Percentiles rank a stretch among this genome's conserved stretches.
Evolutionary conservation across 192 early-diverging fungal genomes (phyloP).

Genomic region (Dimargaris cristalligena): DNA sequence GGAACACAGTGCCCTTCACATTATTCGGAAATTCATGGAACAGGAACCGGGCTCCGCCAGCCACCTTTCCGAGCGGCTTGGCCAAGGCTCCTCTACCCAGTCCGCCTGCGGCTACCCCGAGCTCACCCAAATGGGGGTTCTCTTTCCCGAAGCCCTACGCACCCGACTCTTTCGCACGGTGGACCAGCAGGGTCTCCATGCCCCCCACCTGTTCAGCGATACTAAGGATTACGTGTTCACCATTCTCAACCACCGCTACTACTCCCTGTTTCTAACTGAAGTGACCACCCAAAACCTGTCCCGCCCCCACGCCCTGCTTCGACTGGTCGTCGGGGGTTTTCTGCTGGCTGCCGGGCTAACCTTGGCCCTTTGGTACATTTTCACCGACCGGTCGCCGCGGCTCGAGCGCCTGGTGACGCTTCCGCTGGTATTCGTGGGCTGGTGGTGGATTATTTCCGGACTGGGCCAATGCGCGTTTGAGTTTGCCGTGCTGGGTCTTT

Average conservation of each 20-base stretch:
- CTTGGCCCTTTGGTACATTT: not conserved
- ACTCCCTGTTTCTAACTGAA: not conserved
- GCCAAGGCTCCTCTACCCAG: not conserved
- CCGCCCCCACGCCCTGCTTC: not conserved
- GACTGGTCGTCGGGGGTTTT: not conserved
- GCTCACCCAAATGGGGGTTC: not conserved
- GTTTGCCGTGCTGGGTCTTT: not conserved
- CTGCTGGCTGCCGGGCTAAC: not conserved
- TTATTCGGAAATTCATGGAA: slow-evolving; percentile 4
- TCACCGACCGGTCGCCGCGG: not conserved
- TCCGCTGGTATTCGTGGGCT: not conserved
- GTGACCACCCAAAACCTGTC: slow-evolving; percentile 1
- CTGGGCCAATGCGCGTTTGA: slow-evolving; percentile 1
- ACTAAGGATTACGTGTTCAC: not conserved
- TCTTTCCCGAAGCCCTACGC: not conserved
- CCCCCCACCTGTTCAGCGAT: not conserved
- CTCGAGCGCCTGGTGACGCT: not conserved
- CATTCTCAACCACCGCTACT: slow-evolving; percentile 9
- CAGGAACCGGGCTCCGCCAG: not conserved
- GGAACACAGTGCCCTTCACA: not conserved
- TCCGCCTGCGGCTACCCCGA: not conserved
- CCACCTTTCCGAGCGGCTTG: not conserved
- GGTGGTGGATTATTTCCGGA: slow-evolving; percentile 4
- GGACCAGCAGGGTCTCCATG: not conserved
- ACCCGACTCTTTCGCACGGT: not conserved